Conservation (phyloP, 2,329 filamentous ascomycete species). For the Fusarium agapanthi region DNA sequence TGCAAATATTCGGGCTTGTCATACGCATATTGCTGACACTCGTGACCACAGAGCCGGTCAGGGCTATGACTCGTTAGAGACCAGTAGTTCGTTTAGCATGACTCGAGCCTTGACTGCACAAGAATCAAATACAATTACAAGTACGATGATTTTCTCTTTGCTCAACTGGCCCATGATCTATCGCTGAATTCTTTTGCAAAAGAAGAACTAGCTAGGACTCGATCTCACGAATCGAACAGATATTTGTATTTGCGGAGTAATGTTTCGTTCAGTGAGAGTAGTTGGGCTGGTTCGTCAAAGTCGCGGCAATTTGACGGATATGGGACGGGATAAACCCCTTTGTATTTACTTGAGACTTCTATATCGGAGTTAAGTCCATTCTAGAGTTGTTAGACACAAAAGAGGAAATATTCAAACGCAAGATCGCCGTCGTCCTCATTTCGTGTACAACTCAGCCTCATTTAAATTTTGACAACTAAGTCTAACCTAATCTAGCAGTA, state of each 20-base stretch:
- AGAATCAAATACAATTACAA: too few relatives aligned
- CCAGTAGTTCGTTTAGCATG: not conserved
- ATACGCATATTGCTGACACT: not conserved
- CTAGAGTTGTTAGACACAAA: too few relatives aligned
- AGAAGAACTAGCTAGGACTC: too few relatives aligned
- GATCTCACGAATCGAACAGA: too few relatives aligned
- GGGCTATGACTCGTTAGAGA: not conserved
- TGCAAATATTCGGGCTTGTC: not conserved
- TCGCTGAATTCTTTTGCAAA: accelerated
- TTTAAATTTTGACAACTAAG: not conserved
- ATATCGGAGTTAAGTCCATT: accelerated
- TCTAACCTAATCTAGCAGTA: not conserved
- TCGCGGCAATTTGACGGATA: not conserved
- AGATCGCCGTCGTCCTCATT: not conserved
- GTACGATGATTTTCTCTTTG: not conserved
- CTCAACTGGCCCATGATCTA: not conserved
- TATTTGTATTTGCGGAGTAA: accelerated
- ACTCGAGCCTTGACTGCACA: not conserved
- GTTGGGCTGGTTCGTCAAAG: accelerated
- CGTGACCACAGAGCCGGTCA: not conserved
- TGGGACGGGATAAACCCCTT: not conserved
- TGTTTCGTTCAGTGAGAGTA: accelerated
- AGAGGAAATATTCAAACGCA: not conserved
- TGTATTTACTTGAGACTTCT: not conserved
- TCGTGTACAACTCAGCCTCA: not conserved